These are phyloP conservation scores for Dactylellina parvicollis DNA, from an alignment of 2,329 filamentous ascomycete genomes.

Conservation along the genomic window DNA sequence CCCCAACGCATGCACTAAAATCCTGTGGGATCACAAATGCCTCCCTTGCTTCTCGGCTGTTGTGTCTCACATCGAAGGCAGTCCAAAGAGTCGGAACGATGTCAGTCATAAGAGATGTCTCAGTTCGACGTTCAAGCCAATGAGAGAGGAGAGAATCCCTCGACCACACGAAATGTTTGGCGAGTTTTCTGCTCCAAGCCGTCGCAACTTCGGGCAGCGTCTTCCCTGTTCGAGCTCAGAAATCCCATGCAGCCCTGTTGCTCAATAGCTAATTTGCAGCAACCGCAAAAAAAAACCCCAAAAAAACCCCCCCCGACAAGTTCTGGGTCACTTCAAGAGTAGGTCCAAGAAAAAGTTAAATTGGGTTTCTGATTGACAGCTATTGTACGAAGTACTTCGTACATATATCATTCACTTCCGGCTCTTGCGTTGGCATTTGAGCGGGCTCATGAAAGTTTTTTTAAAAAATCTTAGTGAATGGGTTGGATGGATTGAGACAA, in stretches of 20 bases:
- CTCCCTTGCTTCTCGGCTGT: slow-evolving; percentile 45
- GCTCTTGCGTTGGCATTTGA: too few species aligned
- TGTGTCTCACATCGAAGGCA: slow-evolving; percentile 44
- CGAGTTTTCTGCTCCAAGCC: slow-evolving; percentile 33
- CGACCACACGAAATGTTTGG: slow-evolving; percentile 42
- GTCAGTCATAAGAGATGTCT: slow-evolving; percentile 47
- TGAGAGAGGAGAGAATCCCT: slow-evolving; percentile 18
- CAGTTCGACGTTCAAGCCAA: slow-evolving; percentile 24
- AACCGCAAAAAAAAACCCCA: too few species aligned
- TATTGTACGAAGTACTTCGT: too few species aligned
- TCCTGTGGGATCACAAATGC: slow-evolving; percentile 49
- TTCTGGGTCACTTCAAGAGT: too few species aligned
- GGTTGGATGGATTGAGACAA: too few species aligned
- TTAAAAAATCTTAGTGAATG: too few species aligned
- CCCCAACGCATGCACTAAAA: slow-evolving; percentile 18
- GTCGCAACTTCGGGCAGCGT: slow-evolving; percentile 48
- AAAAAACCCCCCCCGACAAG: too few species aligned
- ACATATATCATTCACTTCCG: too few species aligned
- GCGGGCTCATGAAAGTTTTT: too few species aligned
- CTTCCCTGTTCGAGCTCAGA: slow-evolving; percentile 39
- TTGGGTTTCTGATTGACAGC: too few species aligned
- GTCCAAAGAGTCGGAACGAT: slow-evolving; percentile 52
- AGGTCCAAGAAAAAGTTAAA: neutral
- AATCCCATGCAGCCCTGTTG: slow-evolving; percentile 44
- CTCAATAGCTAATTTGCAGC: slow-evolving; percentile 24